Evolutionary conservation across 192 early-diverging fungal genomes (phyloP).

Genomic region (Entomortierella parvispora): DNA sequence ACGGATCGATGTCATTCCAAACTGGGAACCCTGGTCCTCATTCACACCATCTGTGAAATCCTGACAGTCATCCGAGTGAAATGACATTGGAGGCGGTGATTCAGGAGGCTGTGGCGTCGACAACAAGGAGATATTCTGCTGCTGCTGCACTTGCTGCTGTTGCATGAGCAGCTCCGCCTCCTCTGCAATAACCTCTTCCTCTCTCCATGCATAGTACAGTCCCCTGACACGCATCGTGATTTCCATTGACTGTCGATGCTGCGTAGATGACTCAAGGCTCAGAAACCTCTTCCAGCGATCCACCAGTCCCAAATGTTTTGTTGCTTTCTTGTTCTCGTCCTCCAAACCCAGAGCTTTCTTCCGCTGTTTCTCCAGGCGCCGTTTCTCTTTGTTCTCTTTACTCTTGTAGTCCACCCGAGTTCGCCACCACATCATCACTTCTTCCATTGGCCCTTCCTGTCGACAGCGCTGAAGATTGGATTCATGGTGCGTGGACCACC

Average conservation of each 20-base stretch:
- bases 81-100: not conserved
- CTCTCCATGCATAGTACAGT: conserved; percentile 35
- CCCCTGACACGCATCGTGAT: conserved; percentile 39
- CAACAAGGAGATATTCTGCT: too few species aligned
- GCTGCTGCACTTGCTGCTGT: too few species aligned
- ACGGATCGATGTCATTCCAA: not conserved
- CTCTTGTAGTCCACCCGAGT: conserved; percentile 13
- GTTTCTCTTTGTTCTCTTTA: conserved; percentile 8
- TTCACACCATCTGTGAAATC: too few species aligned
- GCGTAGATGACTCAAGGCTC: not conserved
- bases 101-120: not conserved
- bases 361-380: not conserved
- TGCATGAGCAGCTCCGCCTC: too few species aligned
- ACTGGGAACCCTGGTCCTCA: too few species aligned
- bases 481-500: conserved; percentile 45
- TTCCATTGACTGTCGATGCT: conserved; percentile 26
- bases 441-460: conserved; percentile 22
- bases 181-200: conserved; percentile 18
- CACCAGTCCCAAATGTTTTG: not conserved
- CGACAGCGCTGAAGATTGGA: conserved; percentile 31
- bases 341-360: not conserved
- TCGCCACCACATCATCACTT: conserved; percentile 48
- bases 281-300: conserved; percentile 9
- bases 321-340: not conserved
- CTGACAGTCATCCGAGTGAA: not conserved